Percentiles rank a stretch among this genome's conserved stretches.
These are phyloP conservation scores for Aciculosporium take DNA, from an alignment of 2,329 filamentous ascomycete species.

Conservation along the genomic window DNA sequence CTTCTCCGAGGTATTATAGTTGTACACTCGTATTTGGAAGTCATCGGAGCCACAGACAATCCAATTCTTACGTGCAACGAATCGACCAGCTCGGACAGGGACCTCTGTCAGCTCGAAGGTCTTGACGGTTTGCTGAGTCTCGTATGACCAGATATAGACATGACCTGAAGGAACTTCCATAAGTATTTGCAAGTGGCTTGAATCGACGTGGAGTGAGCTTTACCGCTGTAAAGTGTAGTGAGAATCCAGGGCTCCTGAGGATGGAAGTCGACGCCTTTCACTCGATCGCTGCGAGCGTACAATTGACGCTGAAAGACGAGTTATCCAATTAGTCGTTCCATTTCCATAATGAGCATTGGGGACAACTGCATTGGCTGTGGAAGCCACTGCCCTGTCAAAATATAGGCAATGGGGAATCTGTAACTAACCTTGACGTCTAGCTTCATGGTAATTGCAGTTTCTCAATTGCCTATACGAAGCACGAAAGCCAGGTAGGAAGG, in stretches of 20 bases:
- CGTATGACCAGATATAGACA: slow-evolving; percentile 98
- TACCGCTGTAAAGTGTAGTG: slow-evolving; percentile 91
- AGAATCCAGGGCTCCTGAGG: slow-evolving; percentile 93
- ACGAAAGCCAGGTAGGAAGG: background rate
- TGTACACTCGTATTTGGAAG: slow-evolving; percentile 79
- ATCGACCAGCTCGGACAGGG: slow-evolving; percentile 88
- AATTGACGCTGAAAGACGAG: slow-evolving; percentile 25
- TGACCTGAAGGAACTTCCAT: slow-evolving; percentile 45
- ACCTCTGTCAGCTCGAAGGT: slow-evolving; percentile 98
- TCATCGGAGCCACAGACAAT: slow-evolving; percentile 93
- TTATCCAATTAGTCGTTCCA: background rate
- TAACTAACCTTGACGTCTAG: slow-evolving; percentile 28
- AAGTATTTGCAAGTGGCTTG: background rate
- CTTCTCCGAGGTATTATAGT: slow-evolving; percentile 99
- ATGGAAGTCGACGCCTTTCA: slow-evolving; percentile 96
- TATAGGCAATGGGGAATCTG: background rate
- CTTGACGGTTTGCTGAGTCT: slow-evolving; percentile 93
- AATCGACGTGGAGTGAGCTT: background rate
- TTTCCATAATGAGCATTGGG: background rate
- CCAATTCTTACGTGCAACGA: slow-evolving; percentile 98
- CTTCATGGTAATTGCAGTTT: slow-evolving; percentile 20
- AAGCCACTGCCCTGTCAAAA: background rate
- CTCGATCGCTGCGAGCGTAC: slow-evolving; percentile 75
- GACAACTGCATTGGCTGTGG: slow-evolving; percentile 3
- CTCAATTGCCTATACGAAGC: background rate